Conservation (phyloP, 1,284 basidiomycete species). For the Chondrostereum purpureum region DNA sequence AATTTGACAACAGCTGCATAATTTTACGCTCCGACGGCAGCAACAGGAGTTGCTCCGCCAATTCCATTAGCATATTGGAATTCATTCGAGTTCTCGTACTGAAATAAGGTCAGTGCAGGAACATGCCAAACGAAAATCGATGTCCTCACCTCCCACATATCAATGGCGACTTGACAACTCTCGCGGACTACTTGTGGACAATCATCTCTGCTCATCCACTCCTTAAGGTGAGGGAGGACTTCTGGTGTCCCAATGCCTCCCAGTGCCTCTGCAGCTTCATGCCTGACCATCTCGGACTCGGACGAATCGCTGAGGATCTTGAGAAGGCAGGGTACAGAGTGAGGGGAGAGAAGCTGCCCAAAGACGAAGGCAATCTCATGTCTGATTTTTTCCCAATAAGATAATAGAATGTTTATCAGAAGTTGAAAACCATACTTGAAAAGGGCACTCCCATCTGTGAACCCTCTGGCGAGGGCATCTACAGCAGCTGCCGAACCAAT, state of each 20-base stretch:
- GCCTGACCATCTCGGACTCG: slow-evolving; percentile 97
- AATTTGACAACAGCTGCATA: too few relatives aligned
- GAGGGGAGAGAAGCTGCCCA: slow-evolving; percentile 87
- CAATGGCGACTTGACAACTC: slow-evolving; percentile 94
- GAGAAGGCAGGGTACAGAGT: slow-evolving; percentile 84
- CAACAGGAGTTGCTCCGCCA: slow-evolving; percentile 9
- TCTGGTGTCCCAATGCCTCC: slow-evolving; percentile 94
- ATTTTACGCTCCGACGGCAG: slow-evolving; percentile 3
- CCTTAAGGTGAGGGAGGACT: slow-evolving; percentile 79
- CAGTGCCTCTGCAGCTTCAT: slow-evolving; percentile 97
- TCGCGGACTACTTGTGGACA: slow-evolving; percentile 90
- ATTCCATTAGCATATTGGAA: slow-evolving; percentile 73
- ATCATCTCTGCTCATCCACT: slow-evolving; percentile 76
- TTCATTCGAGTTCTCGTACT: slow-evolving; percentile 88
- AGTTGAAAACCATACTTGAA: slow-evolving; percentile 81
- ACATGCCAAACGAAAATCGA: not conserved
- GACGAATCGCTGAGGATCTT: slow-evolving; percentile 64
- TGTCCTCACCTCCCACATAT: slow-evolving; percentile 90
- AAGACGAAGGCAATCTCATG: slow-evolving; percentile 99
- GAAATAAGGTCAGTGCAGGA: slow-evolving; percentile 1
- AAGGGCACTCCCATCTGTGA: slow-evolving; percentile 79
- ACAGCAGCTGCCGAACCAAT: slow-evolving; percentile 80
- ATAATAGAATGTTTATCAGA: slow-evolving; percentile 4
- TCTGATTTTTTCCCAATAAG: too few relatives aligned
- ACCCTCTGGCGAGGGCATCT: slow-evolving; percentile 86